phyloP scores from a whole-genome alignment of 495 filamentous ascomycete genomes.

The Aspergillus bridgeri region DNA sequence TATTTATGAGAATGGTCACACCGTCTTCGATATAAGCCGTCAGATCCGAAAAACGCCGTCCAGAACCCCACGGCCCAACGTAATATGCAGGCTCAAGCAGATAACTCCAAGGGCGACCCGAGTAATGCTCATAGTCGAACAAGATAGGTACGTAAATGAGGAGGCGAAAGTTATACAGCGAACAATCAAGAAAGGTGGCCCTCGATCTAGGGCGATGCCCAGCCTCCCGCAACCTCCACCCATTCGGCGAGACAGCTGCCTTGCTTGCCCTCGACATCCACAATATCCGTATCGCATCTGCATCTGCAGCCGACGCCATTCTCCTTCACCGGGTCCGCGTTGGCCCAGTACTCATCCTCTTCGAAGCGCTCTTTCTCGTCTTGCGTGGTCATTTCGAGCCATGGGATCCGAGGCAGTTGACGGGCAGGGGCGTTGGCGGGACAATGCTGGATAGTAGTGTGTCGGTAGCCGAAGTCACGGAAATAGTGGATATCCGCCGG shows the following conservation, averaged over 20 bases:
- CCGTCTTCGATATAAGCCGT: constrained; percentile 41
- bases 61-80: constrained; percentile 35
- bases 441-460: constrained; percentile 98
- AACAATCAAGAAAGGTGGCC: constrained; percentile 21
- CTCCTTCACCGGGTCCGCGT: constrained; percentile 79
- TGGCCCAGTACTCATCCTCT: constrained; percentile 97
- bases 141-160: constrained; percentile 32
- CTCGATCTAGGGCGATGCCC: constrained; percentile 62
- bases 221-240: constrained; percentile 96
- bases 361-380: constrained; percentile 86
- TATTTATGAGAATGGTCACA: constrained; percentile 39
- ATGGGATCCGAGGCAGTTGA: constrained; percentile 79
- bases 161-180: constrained; percentile 33
- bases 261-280: constrained; percentile 94
- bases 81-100: constrained; percentile 39
- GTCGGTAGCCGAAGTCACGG: constrained; percentile 97
- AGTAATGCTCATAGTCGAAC: constrained; percentile 37
- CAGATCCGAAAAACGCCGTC: constrained; percentile 46
- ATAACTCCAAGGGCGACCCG: constrained; percentile 36
- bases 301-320: constrained; percentile 97
- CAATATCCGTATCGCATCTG: constrained; percentile 97
- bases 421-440: constrained; percentile 92
- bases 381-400: constrained; percentile 75
- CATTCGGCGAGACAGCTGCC: constrained; percentile 94
- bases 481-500: constrained; percentile 95